Conservation (phyloP, 805 yeast genomes). For the Saccharomycopsis vini region DNA sequence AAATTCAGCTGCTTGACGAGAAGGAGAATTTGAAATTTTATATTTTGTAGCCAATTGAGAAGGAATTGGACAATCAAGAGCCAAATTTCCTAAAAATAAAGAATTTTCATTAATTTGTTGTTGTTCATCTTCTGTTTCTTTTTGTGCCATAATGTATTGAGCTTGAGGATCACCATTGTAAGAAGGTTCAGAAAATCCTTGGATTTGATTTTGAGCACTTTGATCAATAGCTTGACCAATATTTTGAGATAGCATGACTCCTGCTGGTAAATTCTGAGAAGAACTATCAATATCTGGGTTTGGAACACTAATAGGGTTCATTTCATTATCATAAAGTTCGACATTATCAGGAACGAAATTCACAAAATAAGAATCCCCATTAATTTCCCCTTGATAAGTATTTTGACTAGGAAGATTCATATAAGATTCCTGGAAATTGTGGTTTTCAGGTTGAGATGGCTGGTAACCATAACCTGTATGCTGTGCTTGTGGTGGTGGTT, state of each 20-base stretch:
- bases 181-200: constrained; percentile 11
- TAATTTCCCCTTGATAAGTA: neutral
- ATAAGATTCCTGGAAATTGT: too few species aligned
- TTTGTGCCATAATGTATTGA: neutral
- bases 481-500: too few species aligned
- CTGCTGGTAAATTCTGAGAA: constrained; percentile 7
- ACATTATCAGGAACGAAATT: constrained; percentile 8
- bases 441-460: too few species aligned
- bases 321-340: constrained; percentile 14
- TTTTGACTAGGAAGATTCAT: neutral
- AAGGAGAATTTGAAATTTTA: constrained; percentile 22
- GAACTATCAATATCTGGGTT: constrained; percentile 1
- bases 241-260: constrained; percentile 15
- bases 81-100: constrained; percentile 55
- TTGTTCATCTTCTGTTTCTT: constrained; percentile 9
- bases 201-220: constrained; percentile 10
- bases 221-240: constrained; percentile 12
- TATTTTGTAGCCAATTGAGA: constrained; percentile 49
- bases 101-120: constrained; percentile 12
- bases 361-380: constrained; percentile 16
- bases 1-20: constrained; percentile 30
- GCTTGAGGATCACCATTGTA: neutral
- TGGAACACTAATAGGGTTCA: constrained; percentile 11
- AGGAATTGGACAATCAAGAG: constrained; percentile 84
- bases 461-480: too few species aligned